Conservation (phyloP, 2,329 filamentous ascomycete genomes). For the Calonectria pauciramosa region DNA sequence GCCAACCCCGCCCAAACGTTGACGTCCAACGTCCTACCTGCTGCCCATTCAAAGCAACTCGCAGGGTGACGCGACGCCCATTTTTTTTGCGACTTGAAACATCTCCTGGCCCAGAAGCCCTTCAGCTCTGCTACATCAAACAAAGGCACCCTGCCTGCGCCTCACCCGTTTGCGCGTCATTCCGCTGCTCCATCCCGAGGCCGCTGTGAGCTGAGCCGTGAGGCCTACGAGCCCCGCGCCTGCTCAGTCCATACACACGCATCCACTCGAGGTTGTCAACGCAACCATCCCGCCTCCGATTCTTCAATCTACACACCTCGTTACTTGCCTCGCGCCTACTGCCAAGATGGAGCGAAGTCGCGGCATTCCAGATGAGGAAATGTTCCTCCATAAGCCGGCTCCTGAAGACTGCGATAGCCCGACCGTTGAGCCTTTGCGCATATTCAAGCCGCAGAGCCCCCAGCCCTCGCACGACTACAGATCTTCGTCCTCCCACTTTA, state of each 20-base stretch:
- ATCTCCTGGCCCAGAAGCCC: conserved; percentile 4
- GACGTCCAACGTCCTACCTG: conserved; percentile 26
- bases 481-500: conserved; percentile 56
- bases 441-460: conserved; percentile 82
- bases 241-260: neutral
- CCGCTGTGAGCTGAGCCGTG: conserved; percentile 8
- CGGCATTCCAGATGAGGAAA: conserved; percentile 82
- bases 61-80: neutral
- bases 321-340: conserved; percentile 20
- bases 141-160: conserved; percentile 11
- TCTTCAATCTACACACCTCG: conserved; percentile 19
- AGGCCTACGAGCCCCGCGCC: conserved; percentile 12
- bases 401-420: conserved; percentile 75
- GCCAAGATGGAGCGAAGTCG: conserved; percentile 67
- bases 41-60: conserved; percentile 1
- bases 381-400: conserved; percentile 78
- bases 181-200: neutral
- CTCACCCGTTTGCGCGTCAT: conserved; percentile 16
- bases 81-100: conserved; percentile 10
- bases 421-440: conserved; percentile 85
- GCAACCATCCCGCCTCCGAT: neutral
- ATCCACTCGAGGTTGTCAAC: conserved; percentile 6
- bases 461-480: conserved; percentile 62
- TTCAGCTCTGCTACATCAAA: neutral
- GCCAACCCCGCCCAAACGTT: conserved; percentile 41